These are phyloP conservation scores for Diaporthe capsici DNA, from an alignment of 2,329 filamentous ascomycete genomes.

Conservation along the genomic window DNA sequence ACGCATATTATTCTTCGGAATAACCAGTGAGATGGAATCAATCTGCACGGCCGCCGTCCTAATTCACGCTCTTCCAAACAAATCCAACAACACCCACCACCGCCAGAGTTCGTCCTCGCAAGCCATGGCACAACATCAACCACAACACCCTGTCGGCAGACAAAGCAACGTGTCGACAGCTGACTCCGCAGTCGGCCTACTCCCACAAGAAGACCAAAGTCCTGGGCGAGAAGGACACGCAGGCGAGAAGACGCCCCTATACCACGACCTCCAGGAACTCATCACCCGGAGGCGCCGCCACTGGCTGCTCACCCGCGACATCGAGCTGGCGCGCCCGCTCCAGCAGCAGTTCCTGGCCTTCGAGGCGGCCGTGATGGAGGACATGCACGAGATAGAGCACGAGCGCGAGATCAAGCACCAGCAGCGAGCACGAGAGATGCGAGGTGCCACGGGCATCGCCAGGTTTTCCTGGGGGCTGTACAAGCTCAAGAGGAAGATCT, in stretches of 20 bases:
- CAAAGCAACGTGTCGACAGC: neutral
- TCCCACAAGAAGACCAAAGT: neutral
- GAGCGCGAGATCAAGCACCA: neutral
- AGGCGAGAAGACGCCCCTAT: neutral
- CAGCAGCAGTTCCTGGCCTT: neutral
- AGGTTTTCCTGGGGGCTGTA: neutral
- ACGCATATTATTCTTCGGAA: no score
- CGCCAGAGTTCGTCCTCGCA: neutral
- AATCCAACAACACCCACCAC: neutral
- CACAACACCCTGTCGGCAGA: no score
- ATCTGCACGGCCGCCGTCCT: no score
- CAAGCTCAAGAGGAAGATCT: neutral
- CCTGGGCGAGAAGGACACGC: neutral
- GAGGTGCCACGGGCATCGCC: neutral
- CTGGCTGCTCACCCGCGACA: neutral
- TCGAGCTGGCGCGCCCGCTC: neutral
- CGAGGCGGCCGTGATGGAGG: neutral
- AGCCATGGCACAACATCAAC: neutral
- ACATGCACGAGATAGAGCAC: neutral
- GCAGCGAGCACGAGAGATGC: neutral
- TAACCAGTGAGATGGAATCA: neutral
- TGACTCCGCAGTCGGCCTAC: neutral
- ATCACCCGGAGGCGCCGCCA: neutral
- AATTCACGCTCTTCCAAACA: neutral
- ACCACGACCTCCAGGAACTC: neutral